Percentiles rank a stretch among this genome's conserved stretches.
These are phyloP conservation scores for Raphanus hybrid DNA, from an alignment of 441 rosid genomes.

Conservation along the genomic window DNA sequence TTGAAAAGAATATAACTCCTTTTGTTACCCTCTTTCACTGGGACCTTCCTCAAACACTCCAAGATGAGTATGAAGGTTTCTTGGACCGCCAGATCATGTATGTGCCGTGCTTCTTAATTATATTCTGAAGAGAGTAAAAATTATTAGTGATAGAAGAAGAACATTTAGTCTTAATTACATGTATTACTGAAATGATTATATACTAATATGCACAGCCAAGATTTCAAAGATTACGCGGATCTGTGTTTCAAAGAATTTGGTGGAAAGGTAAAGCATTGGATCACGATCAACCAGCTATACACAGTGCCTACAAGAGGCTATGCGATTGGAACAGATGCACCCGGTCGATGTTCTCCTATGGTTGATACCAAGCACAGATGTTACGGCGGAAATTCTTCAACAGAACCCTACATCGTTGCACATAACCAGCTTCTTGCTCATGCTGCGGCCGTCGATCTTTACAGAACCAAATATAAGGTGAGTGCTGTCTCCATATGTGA, in stretches of 20 bases:
- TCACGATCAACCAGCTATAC: slow-evolving; percentile 37
- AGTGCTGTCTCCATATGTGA: neutral
- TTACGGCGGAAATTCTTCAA: slow-evolving; percentile 38
- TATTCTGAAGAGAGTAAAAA: no score
- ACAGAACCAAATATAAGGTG: slow-evolving; percentile 31
- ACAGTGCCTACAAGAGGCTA: slow-evolving; percentile 39
- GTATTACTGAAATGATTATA: neutral
- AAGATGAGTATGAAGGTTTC: slow-evolving; percentile 44
- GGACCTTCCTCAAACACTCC: slow-evolving; percentile 43
- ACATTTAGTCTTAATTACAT: neutral
- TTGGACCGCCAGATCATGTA: slow-evolving; percentile 36
- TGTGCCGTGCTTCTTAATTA: slow-evolving; percentile 1
- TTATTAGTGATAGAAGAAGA: neutral
- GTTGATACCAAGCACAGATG: slow-evolving; percentile 37
- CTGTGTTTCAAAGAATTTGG: slow-evolving; percentile 49
- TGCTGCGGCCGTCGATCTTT: slow-evolving; percentile 26
- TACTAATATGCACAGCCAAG: slow-evolving; percentile 21
- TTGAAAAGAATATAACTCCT: slow-evolving; percentile 15
- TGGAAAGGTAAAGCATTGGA: slow-evolving; percentile 49
- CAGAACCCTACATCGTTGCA: slow-evolving; percentile 40
- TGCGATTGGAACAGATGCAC: slow-evolving; percentile 37
- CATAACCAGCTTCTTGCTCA: slow-evolving; percentile 45
- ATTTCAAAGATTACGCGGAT: slow-evolving; percentile 45
- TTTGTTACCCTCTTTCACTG: slow-evolving; percentile 43
- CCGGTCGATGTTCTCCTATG: slow-evolving; percentile 43